Percentiles rank a stretch among this genome's conserved stretches.
Conservation (phyloP, 2,329 filamentous ascomycete genomes). For the Sclerotinia borealis region DNA sequence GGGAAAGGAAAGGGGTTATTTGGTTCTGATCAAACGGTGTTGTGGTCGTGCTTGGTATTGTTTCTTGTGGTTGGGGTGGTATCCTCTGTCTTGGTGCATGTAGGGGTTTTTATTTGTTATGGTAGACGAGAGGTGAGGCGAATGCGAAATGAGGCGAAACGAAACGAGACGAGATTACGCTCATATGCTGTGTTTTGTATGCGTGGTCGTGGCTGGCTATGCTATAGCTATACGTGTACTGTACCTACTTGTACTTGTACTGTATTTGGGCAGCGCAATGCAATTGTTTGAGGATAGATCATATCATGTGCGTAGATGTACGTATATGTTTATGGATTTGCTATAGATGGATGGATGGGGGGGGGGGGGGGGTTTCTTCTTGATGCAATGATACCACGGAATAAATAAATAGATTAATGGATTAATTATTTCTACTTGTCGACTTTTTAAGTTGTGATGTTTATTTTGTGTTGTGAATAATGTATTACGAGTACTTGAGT, state of each 20-base stretch:
- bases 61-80: conserved; percentile 4
- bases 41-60: conserved; percentile 13
- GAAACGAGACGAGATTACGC: conserved; percentile 1
- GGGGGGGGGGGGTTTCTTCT: neutral
- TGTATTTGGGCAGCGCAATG: neutral
- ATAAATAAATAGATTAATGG: too few species aligned
- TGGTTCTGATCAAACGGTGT: conserved; percentile 11
- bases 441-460: too few species aligned
- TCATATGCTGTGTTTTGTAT: conserved; percentile 3
- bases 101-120: neutral
- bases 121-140: neutral
- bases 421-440: too few species aligned
- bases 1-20: conserved; percentile 3
- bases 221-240: too few species aligned
- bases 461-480: too few species aligned
- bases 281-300: neutral
- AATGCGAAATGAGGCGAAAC: neutral
- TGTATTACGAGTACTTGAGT: too few species aligned
- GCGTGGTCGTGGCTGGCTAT: conserved; percentile 3
- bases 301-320: neutral
- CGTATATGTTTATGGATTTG: neutral
- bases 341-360: neutral
- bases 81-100: conserved; percentile 7
- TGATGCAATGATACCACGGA: conserved; percentile 1
- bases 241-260: neutral